phyloP scores from a whole-genome alignment of 805 yeast species.

The Nakazawaea ishiwadae region DNA sequence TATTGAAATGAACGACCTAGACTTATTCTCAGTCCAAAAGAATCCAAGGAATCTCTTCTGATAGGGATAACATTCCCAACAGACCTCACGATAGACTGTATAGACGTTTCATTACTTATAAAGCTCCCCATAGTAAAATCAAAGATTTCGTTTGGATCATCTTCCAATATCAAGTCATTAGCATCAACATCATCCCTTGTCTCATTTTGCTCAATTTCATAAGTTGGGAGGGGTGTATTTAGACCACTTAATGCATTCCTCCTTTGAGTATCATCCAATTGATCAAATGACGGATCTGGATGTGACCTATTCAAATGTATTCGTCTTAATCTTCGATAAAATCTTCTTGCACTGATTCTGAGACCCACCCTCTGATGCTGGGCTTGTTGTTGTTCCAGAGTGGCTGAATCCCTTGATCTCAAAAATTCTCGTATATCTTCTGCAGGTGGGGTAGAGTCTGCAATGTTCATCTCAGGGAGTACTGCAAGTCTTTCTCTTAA shows the following conservation, averaged over 20 bases:
- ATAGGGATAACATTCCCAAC: constrained; percentile 20
- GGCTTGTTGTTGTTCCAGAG: neutral
- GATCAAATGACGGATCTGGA: neutral
- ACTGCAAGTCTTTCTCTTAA: too few species aligned
- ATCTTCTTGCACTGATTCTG: neutral
- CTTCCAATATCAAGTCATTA: too few species aligned
- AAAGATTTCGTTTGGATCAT: neutral
- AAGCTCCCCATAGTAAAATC: constrained; percentile 17
- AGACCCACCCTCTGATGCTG: neutral
- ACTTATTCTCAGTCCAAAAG: neutral
- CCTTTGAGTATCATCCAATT: too few species aligned
- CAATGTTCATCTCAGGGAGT: too few species aligned
- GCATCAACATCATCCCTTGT: too few species aligned
- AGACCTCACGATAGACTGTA: constrained; percentile 18
- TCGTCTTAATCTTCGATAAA: constrained; percentile 1
- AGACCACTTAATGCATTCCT: neutral
- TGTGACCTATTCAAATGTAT: neutral
- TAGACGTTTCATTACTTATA: constrained; percentile 17
- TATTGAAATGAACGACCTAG: neutral
- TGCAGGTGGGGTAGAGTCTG: too few species aligned
- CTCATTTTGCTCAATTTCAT: too few species aligned
- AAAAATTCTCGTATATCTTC: too few species aligned
- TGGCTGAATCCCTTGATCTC: neutral
- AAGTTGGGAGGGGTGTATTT: too few species aligned
- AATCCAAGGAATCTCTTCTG: constrained; percentile 16